Evolutionary conservation across 1,284 basidiomycete species (phyloP).

Genomic region (Ceratobasidium theobromae): DNA sequence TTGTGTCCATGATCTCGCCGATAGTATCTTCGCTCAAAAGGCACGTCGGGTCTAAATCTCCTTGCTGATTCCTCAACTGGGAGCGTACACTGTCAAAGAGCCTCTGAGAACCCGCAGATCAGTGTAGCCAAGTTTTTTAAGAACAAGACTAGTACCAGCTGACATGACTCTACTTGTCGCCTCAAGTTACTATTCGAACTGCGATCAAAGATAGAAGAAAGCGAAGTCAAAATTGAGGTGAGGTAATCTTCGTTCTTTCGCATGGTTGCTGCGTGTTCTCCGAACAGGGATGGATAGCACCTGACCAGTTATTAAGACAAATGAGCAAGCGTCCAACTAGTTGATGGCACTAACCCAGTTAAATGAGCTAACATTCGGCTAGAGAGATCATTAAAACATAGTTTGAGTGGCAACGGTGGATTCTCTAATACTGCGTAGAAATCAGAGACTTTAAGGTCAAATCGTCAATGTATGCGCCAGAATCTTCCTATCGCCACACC

Average conservation of each 20-base stretch:
- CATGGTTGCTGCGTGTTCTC: constrained; percentile 4
- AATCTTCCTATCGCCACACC: neutral
- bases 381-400: constrained; percentile 4
- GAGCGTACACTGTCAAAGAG: neutral
- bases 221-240: neutral
- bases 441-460: neutral
- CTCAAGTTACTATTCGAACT: neutral
- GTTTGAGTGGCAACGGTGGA: constrained; percentile 6
- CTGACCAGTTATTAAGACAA: neutral
- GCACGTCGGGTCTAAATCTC: neutral
- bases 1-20: neutral
- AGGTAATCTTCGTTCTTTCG: constrained; percentile 6
- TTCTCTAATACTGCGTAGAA: neutral
- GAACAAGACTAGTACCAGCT: neutral
- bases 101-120: neutral
- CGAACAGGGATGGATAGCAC: constrained; percentile 4
- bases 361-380: neutral
- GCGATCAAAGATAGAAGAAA: constrained; percentile 1
- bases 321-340: neutral
- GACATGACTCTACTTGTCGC: neutral
- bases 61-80: neutral
- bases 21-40: neutral
- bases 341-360: neutral
- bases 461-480: neutral
- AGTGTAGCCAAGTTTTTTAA: neutral